Base-by-base conservation (phyloP, 345 rosid species). In the Firmiana major region DNA sequence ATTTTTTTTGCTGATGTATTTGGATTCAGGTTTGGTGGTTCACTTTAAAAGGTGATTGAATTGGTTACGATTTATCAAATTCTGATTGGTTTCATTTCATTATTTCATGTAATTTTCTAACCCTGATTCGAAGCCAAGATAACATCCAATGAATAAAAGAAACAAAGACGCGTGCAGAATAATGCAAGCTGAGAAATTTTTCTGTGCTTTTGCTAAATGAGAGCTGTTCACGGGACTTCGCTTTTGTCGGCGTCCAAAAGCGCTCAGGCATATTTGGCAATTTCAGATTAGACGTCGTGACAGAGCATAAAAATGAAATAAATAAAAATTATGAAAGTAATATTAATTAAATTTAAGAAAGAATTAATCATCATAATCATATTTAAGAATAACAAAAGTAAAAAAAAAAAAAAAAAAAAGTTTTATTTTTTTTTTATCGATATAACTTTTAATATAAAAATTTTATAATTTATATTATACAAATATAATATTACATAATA, bases 161-260 rank as follows among this genome's bases (percentile, higher is more conserved):
- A 31, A 31, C 3, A 17, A 5, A 16, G 6, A 54, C 7, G 59
- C 3, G 0, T 19, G 24, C 3, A 54, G 15, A 7, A 58, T 16
- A 45, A 46, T 12, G 49, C n/a, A 54, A 19, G 58, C 40, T 12
- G 51, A n/a, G 70, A 74, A 57, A 26, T 15, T 45, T n/a, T 74
- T 74, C 67, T 71, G 46, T 9, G 45, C 9, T 28, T 51, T 51
- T 17, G 17, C 34, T 40, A 69, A 69, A 70, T 54, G 75, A 54
- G 7, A 5, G 63, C 11, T 36, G 48, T 59, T 74, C 78, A 81
- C 71, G 81, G 75, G 77, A 67, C 31, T 1, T 16, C 8, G 26
- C 36, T 6, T 19, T 16, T 12, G 38, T 48, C 4, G 26, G 36
- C 22, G 38, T 13, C 66, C 71, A n/a, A 42, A 36, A 17, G 45